Evolutionary conservation across 2,329 filamentous ascomycete species (phyloP), one percentile per base, ranked within the genome.

Genomic region (Curvularia hawaiiensis): DNA sequence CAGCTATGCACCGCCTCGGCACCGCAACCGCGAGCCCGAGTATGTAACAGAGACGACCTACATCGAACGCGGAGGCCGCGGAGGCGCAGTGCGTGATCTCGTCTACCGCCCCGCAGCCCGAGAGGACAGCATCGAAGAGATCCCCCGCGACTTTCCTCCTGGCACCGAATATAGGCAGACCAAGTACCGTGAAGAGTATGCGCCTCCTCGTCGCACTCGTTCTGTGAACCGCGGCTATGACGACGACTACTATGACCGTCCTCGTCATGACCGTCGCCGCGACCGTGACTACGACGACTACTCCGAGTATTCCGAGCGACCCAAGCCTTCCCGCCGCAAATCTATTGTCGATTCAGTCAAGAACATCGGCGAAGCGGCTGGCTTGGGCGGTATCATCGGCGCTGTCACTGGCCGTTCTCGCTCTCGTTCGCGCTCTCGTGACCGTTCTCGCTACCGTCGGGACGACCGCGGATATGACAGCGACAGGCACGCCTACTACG

Each of bases 51-150:
- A 83, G 69, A 80, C 79, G 54, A 81, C 79, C 38, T 83, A 82
- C 74, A 79, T 82, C 62, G 79, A 77, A 77, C 68, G 81, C 79
- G 72, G 79, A 76, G 65, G 79, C 73, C 70, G 67, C 31, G 79
- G 77, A 52, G 75, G 75, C 14, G 73, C 76, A 39, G 77, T 77
- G 33, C 77, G 79, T 52, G 81, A 82, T 61, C 77, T 83, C 52
- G 80, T 81, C 70, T 82, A 79, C 70, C 80, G 81, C 56, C 77
- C 80, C 49, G 63, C 58, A 48, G 63, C 58, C 43, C 88, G 89
- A 63, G 88, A 93, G 73, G 89, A 92, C 69, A 92, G 89, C 75
- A 88, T 96, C 71, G 93, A 97, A 78, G 91, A 96, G 78, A 87
- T 96, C 59, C 86, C 87, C 63, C 88, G 92, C 65, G 90, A 96